Evolutionary conservation across 352 stramenopile genomes (phyloP).

Genomic region (Pythium monospermum): DNA sequence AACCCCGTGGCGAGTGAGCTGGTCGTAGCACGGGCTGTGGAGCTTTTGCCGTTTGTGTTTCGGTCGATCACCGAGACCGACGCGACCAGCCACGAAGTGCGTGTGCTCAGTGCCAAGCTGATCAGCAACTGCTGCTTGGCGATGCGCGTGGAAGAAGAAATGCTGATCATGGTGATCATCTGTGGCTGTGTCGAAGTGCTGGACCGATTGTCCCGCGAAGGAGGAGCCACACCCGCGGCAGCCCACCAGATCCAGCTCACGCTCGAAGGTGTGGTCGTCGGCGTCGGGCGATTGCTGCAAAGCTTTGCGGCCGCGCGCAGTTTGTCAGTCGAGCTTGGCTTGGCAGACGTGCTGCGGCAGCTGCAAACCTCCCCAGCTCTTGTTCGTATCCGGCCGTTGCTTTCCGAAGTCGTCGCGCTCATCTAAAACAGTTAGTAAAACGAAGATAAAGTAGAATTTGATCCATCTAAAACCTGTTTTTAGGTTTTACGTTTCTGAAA

Average conservation of each 20-base stretch:
- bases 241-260: slow-evolving; percentile 31
- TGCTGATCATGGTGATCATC: slow-evolving; percentile 65
- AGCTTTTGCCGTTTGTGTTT: slow-evolving; percentile 72
- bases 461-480: background rate
- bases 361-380: slow-evolving; percentile 40
- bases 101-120: slow-evolving; percentile 50
- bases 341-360: slow-evolving; percentile 57
- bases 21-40: slow-evolving; percentile 34
- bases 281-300: slow-evolving; percentile 53
- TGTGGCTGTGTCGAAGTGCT: slow-evolving; percentile 66
- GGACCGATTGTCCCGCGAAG: slow-evolving; percentile 42
- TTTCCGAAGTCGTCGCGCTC: slow-evolving; percentile 57
- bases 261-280: slow-evolving; percentile 59
- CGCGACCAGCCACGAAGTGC: slow-evolving; percentile 27
- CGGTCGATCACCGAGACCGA: slow-evolving; percentile 36
- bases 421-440: slow-evolving; percentile 30
- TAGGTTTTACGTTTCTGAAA: background rate
- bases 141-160: slow-evolving; percentile 59
- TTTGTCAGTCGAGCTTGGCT: slow-evolving; percentile 55
- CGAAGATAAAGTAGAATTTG: background rate
- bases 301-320: slow-evolving; percentile 56
- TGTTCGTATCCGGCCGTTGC: slow-evolving; percentile 38
- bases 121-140: slow-evolving; percentile 72
- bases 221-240: slow-evolving; percentile 1
- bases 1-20: slow-evolving; percentile 49